Conservation (phyloP, 2,329 filamentous ascomycete genomes). For the Fusarium aywerte region DNA sequence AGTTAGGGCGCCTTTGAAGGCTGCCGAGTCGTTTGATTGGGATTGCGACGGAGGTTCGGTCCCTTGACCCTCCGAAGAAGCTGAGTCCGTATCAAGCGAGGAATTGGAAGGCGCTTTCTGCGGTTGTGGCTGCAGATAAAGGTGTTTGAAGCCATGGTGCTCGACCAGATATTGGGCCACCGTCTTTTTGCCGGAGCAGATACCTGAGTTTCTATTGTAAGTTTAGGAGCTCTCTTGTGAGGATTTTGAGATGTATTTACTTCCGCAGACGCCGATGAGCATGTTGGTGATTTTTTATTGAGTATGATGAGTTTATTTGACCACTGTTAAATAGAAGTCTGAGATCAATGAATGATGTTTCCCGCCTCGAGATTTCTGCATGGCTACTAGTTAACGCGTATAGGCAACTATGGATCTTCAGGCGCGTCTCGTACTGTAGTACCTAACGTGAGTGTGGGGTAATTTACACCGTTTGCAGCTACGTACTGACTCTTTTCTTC, state of each 20-base stretch:
- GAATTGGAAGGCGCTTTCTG: constrained; percentile 14
- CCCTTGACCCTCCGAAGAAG: constrained; percentile 19
- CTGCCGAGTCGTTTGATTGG: constrained; percentile 22
- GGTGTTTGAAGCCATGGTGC: constrained; percentile 81
- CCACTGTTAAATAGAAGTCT: neutral
- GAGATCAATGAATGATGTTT: neutral
- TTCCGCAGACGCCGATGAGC: constrained; percentile 81
- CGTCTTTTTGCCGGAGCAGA: constrained; percentile 92
- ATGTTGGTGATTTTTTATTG: no score
- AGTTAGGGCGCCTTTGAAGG: constrained; percentile 42
- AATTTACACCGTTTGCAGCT: neutral
- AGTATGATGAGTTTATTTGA: neutral
- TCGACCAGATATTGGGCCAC: constrained; percentile 89
- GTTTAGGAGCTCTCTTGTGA: constrained; percentile 7
- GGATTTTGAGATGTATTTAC: constrained; percentile 54
- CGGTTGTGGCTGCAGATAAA: constrained; percentile 63
- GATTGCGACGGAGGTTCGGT: constrained; percentile 16
- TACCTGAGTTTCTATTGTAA: constrained; percentile 65
- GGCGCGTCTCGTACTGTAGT: constrained; percentile 20
- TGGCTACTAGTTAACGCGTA: constrained; percentile 31
- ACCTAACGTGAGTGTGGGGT: constrained; percentile 30
- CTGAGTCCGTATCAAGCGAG: constrained; percentile 13
- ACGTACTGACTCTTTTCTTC: constrained; percentile 8
- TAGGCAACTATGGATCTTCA: constrained; percentile 23
- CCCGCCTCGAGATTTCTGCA: constrained; percentile 14